Percentiles rank a stretch among this genome's conserved stretches.
Evolutionary conservation across 352 stramenopile species (phyloP).

Genomic region (Phytophthora cajani): DNA sequence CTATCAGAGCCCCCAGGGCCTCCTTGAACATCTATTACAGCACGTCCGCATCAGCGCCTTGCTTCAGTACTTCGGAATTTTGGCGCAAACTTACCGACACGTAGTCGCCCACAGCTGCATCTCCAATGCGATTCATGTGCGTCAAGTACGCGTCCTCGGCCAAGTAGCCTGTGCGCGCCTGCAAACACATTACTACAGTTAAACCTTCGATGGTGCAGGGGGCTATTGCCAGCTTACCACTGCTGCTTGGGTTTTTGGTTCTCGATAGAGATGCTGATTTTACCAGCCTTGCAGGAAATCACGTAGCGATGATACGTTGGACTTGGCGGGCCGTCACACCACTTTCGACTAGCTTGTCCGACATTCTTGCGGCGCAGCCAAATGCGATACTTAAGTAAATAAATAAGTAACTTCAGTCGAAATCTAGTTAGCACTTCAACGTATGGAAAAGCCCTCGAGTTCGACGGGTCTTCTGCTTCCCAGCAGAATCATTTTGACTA

Average conservation of each 20-base stretch:
- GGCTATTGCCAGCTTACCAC: not conserved
- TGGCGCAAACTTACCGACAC: not conserved
- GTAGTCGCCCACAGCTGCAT: not conserved
- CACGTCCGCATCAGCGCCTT: not conserved
- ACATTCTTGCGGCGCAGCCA: not conserved
- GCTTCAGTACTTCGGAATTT: not conserved
- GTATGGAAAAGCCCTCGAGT: slow-evolving; percentile 19
- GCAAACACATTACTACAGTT: not conserved
- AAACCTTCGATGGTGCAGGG: too few species aligned
- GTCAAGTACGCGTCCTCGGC: not conserved
- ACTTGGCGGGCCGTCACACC: too few species aligned
- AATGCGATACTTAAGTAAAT: not conserved
- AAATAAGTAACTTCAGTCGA: too few species aligned
- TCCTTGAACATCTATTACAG: not conserved
- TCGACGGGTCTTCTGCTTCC: not conserved
- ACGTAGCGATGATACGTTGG: too few species aligned
- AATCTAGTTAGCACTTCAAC: slow-evolving; percentile 25
- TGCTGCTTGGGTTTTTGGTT: not conserved
- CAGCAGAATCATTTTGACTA: not conserved
- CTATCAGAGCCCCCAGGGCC: not conserved
- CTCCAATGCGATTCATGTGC: not conserved
- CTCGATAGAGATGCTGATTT: not conserved
- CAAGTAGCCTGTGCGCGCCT: not conserved
- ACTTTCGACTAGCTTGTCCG: too few species aligned
- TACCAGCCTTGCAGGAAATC: not conserved